Conservation (phyloP, 108 stramenopile species). For the Mediolabrus comicus region DNA sequence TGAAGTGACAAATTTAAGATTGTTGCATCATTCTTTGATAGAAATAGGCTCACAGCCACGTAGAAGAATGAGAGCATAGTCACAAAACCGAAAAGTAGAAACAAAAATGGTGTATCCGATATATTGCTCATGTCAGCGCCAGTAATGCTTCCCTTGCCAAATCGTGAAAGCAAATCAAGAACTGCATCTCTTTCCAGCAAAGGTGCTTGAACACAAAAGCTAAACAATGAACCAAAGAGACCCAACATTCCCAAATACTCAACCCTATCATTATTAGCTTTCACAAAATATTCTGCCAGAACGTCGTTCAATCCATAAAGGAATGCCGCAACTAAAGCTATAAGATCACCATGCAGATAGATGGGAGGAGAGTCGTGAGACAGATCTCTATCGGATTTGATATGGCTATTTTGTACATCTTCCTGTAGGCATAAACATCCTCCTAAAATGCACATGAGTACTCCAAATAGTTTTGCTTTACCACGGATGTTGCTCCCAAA, state of each 20-base stretch:
- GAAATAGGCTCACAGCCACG: constrained; percentile 50
- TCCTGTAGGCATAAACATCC: constrained; percentile 27
- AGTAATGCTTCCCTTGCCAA: constrained; percentile 1
- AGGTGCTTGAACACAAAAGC: constrained; percentile 39
- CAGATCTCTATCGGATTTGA: background rate
- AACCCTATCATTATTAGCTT: constrained; percentile 52
- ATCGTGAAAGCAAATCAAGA: background rate
- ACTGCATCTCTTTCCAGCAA: constrained; percentile 43
- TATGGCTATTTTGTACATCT: constrained; percentile 12
- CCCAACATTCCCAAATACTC: constrained; percentile 83
- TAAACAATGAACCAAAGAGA: constrained; percentile 58
- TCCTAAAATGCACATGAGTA: constrained; percentile 30
- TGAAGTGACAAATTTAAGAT: constrained; percentile 70
- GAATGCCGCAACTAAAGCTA: constrained; percentile 61
- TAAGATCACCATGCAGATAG: constrained; percentile 48
- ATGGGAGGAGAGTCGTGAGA: background rate
- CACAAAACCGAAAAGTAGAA: constrained; percentile 13
- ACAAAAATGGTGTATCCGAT: no score
- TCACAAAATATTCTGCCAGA: constrained; percentile 61
- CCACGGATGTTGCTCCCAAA: constrained; percentile 11
- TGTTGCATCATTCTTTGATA: constrained; percentile 69
- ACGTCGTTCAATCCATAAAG: constrained; percentile 67
- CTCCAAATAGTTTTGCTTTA: constrained; percentile 21
- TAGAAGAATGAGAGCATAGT: constrained; percentile 65
- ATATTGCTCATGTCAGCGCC: background rate